Evolutionary conservation across 2,329 filamentous ascomycete species (phyloP), one percentile per base, ranked within the genome.

Genomic region (Ceratocystis albifundus): DNA sequence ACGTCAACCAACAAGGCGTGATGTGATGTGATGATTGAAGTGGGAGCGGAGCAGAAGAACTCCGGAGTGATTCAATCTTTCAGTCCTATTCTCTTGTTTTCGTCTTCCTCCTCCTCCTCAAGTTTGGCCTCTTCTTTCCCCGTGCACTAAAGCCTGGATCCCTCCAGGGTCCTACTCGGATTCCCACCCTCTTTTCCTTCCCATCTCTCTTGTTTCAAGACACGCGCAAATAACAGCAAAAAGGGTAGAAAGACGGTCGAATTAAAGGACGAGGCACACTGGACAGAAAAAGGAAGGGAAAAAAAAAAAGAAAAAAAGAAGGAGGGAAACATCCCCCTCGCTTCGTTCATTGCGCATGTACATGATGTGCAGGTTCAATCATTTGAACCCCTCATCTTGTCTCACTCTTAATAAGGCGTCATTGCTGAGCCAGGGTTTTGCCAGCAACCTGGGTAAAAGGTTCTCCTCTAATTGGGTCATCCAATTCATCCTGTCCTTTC

Each of bases 401-500:
- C 53, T 57, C 12, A 28, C n/a, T 32, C 28, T 32, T 28, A 57
- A 32, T 28, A 57, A 57, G 53, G 53, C 53, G 53, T 57, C 28
- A 57, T 57, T 57, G 53, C 17, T 28, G 20, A 32, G 25, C 53
- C 28, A 57, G 53, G 53, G 22, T 57, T 57, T 30, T 57, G 53
- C 53, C 12, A 57, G 20, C 48, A 30, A 57, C 25, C 28, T 25
- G 28, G 53, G 53, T 57, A 57, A 57, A 57, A 57, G 53, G 53
- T 4, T 28, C 12, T 17, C 12, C 53, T 20, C 15, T 57, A 1
- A 57, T 57, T 57, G 53, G 53, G 53, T 25, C 17, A 57, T 25
- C 53, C 22, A 57, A 22, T 25, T 8, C 25, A 15, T 30, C 12
- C 30, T 15, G 20, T 17, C 12, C 17, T n/a, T 30, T 32, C 25